Base-by-base conservation (phyloP, 23 red algal species). In the Agarophyton chilense region DNA sequence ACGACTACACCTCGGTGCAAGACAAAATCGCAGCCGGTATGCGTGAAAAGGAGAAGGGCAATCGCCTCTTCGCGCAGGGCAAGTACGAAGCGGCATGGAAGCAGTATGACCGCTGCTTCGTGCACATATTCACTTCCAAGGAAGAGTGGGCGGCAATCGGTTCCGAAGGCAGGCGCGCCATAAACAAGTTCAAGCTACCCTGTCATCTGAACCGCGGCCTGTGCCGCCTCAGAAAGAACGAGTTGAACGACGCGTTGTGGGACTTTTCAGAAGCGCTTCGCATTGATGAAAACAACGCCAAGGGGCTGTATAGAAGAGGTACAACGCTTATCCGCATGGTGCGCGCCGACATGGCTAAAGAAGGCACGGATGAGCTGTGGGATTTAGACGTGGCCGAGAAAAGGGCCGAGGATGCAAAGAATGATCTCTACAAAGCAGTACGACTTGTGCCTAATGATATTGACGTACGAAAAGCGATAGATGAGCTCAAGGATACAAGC, bases 71-170 rank as follows among this genome's bases (percentile, higher is more conserved):
- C 60, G 81, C 81, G 45, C 49, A 86, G 55, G 81, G 81, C 17
- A 67, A 79, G 24, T 79, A 85, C 58, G 82, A 94, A 42, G 79
- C 89, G 9, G 95, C 95, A 19, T 84, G 91, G 87, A 91, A 79
- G 62, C 67, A 89, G 32, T 98, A 94, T 52, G 95, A 98, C 72
- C 79, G 66, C 14, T 92, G 90, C 52, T 98, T 98, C 89, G 90
- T 98, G 0, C 40, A 83, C 45, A 52, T 98, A 39, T 98, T 76
- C 73, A 94, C 79, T 0, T 84, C 87, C 49, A 93, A 92, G 42
- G 95, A 98, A 60, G 89, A 98, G 58, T 98, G 95, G 95, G 95
- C 80, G n/a, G 80, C 77, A 50, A 84, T 98, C 31, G 87, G 87
- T 21, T 42, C 67, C 0, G 54, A 79, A 12, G 81, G 72, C 10